phyloP scores from a whole-genome alignment of 192 early-diverging fungal species.

The Ambispora gerdemannii region DNA sequence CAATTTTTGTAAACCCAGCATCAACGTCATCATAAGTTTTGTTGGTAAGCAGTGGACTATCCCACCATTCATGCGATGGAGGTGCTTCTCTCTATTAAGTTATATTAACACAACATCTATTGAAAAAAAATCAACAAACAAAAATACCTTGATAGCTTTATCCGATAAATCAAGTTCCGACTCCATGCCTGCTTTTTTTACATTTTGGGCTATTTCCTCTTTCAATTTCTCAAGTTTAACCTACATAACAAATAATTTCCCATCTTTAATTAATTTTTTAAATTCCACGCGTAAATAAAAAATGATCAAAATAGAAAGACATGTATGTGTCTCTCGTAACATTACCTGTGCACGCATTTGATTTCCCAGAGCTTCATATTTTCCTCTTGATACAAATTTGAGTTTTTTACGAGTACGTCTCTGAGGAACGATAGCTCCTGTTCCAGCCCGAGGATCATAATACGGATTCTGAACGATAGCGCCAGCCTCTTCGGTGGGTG shows the following conservation, averaged over 20 bases:
- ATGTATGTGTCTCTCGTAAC: no score
- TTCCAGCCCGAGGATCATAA: conserved; percentile 67
- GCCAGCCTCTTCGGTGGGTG: conserved; percentile 44
- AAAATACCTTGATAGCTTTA: conserved; percentile 57
- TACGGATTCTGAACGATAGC: conserved; percentile 87
- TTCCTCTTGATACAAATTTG: conserved; percentile 79
- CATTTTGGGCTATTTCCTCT: conserved; percentile 66
- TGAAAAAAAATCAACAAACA: conserved; percentile 1
- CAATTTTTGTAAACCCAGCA: conserved; percentile 35
- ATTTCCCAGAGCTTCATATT: conserved; percentile 78
- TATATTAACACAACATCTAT: background rate
- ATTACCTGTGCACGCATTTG: conserved; percentile 70
- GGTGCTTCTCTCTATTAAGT: conserved; percentile 57
- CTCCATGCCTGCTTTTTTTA: conserved; percentile 71
- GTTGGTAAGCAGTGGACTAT: conserved; percentile 73
- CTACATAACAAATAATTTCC: no score
- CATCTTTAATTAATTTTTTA: background rate
- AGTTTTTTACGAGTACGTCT: conserved; percentile 54
- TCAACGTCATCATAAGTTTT: conserved; percentile 65
- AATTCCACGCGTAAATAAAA: background rate
- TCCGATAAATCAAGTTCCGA: conserved; percentile 70
- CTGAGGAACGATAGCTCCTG: conserved; percentile 32
- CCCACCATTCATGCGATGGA: conserved; percentile 96
- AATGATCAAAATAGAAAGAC: conserved; percentile 43
- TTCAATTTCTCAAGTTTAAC: conserved; percentile 71